Conservation (phyloP, 352 stramenopile species). For the Thalassiosira hispida region DNA sequence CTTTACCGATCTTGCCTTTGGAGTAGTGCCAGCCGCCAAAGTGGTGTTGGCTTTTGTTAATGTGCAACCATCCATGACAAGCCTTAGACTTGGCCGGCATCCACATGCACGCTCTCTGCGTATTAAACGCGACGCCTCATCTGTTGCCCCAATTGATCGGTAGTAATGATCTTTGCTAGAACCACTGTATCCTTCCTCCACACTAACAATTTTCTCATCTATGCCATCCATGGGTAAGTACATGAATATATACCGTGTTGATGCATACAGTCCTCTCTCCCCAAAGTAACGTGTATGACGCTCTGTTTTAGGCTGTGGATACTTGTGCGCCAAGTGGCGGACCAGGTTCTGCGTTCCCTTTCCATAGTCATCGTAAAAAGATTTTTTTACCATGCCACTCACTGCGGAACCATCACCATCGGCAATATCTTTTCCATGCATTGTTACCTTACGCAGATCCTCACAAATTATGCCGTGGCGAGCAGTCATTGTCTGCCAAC, state of each 20-base stretch:
- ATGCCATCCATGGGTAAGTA: background rate
- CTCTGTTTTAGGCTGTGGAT: background rate
- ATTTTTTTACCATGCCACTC: background rate
- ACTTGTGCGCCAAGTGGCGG: background rate
- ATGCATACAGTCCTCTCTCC: background rate
- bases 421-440: constrained; percentile 9
- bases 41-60: background rate
- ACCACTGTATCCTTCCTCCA: background rate
- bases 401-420: background rate
- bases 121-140: background rate
- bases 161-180: constrained; percentile 15
- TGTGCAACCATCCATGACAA: background rate
- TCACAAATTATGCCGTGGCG: background rate
- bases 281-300: constrained; percentile 1
- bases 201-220: background rate
- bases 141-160: background rate
- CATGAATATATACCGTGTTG: background rate
- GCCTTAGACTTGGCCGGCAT: background rate
- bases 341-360: background rate
- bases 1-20: background rate
- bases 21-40: background rate
- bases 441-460: background rate
- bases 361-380: constrained; percentile 3
- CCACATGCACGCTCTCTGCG: background rate
- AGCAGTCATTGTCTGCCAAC: background rate